These are phyloP conservation scores for Saururus chinensis DNA, from an alignment of 164 flowering plant genomes.

Conservation along the genomic window DNA sequence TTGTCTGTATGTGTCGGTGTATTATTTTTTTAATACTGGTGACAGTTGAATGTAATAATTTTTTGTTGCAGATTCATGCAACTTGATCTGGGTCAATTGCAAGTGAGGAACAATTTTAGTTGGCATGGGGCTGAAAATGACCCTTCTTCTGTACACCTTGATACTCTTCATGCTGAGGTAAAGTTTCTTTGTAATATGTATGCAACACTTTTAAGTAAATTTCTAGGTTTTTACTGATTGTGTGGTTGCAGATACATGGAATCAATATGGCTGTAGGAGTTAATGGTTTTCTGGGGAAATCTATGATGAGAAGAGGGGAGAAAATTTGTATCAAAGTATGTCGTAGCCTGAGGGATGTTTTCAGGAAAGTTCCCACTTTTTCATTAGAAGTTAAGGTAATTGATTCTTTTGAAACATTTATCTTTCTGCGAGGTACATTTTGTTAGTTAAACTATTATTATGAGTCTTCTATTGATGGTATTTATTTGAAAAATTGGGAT, in stretches of 20 bases:
- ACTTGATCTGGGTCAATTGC: constrained; percentile 83
- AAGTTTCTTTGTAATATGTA: neutral
- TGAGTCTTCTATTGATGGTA: neutral
- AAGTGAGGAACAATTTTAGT: constrained; percentile 55
- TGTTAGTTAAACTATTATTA: no score
- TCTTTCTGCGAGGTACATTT: neutral
- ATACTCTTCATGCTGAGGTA: constrained; percentile 92
- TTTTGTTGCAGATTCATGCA: constrained; percentile 62
- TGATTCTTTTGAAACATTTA: neutral
- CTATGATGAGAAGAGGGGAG: constrained; percentile 77
- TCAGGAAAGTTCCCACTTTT: constrained; percentile 85
- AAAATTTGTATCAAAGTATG: constrained; percentile 73
- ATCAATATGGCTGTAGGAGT: constrained; percentile 89
- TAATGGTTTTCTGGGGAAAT: constrained; percentile 62
- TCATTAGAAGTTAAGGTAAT: constrained; percentile 77
- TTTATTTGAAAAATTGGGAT: neutral
- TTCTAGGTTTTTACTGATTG: neutral
- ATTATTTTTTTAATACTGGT: neutral
- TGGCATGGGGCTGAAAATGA: constrained; percentile 92
- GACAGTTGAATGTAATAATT: neutral
- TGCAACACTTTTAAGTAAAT: neutral
- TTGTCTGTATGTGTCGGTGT: neutral
- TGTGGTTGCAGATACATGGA: constrained; percentile 61
- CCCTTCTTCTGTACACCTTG: constrained; percentile 92
- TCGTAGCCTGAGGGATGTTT: constrained; percentile 92